Percentiles rank a stretch among this genome's conserved stretches.
phyloP scores from a whole-genome alignment of 306 rosid species.

The Dryas octopetala region DNA sequence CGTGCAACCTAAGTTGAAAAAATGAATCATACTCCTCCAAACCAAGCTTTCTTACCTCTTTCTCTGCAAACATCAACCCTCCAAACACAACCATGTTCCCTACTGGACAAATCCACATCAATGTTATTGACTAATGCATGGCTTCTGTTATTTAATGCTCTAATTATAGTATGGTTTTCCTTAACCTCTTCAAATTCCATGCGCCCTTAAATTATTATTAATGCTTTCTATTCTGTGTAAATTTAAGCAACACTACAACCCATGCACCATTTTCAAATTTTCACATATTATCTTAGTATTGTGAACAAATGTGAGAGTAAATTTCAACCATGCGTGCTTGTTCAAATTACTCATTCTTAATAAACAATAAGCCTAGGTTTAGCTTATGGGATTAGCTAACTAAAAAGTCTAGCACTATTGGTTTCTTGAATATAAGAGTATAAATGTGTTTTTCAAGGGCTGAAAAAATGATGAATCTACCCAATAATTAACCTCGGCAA shows the following conservation, averaged over 20 bases:
- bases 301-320: background rate
- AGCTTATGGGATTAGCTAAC: background rate
- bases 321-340: background rate
- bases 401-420: background rate
- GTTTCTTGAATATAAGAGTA: background rate
- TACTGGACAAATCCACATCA: slow-evolving; percentile 18
- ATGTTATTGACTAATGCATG: slow-evolving; percentile 17
- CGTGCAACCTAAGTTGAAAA: slow-evolving; percentile 37
- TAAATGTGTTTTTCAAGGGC: slow-evolving; percentile 1
- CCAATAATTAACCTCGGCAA: background rate
- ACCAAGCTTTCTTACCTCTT: slow-evolving; percentile 25
- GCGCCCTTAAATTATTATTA: too few relatives aligned
- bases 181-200: slow-evolving; percentile 10
- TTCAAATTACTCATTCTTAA: background rate
- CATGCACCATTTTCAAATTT: background rate
- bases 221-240: background rate
- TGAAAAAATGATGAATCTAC: background rate
- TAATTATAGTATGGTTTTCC: background rate
- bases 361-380: background rate
- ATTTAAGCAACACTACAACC: background rate
- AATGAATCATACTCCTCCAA: slow-evolving; percentile 30
- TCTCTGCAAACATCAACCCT: slow-evolving; percentile 20
- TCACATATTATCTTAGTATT: background rate
- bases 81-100: background rate
- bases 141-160: background rate